These are phyloP conservation scores for Syncephalis plumigaleata DNA, from an alignment of 371 early-diverging fungal genomes.

Conservation along the genomic window DNA sequence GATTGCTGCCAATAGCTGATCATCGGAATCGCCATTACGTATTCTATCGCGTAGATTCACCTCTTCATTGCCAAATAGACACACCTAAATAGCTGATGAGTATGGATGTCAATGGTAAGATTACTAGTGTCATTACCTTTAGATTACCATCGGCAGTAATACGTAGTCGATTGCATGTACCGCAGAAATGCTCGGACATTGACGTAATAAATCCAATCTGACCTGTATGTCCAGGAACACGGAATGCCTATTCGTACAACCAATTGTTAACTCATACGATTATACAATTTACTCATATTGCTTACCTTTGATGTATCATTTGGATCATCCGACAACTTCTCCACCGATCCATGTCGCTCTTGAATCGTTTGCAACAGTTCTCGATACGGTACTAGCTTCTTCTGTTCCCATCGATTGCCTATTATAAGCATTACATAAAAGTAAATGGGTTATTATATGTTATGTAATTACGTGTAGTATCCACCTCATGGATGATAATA, in stretches of 20 bases:
- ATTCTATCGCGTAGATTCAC: constrained; percentile 67
- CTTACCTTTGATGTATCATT: constrained; percentile 78
- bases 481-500: neutral
- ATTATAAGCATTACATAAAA: constrained; percentile 1
- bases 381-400: constrained; percentile 69
- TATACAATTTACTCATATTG: constrained; percentile 5
- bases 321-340: constrained; percentile 42
- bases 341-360: constrained; percentile 30
- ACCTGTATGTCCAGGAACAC: constrained; percentile 59
- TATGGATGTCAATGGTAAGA: too few species aligned
- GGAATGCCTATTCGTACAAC: constrained; percentile 18
- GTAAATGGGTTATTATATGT: neutral
- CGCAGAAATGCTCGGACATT: constrained; percentile 91
- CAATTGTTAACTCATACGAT: neutral
- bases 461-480: neutral
- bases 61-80: constrained; percentile 80
- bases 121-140: constrained; percentile 27
- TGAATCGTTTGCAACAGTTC: constrained; percentile 45
- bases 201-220: constrained; percentile 89
- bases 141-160: constrained; percentile 89
- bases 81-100: constrained; percentile 25
- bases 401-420: constrained; percentile 76
- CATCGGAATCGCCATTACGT: constrained; percentile 43
- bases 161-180: constrained; percentile 80
- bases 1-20: constrained; percentile 45